Evolutionary conservation across 2,329 filamentous ascomycete species (phyloP), one percentile per base, ranked within the genome.

Genomic region (Calonectria multiphialidica): DNA sequence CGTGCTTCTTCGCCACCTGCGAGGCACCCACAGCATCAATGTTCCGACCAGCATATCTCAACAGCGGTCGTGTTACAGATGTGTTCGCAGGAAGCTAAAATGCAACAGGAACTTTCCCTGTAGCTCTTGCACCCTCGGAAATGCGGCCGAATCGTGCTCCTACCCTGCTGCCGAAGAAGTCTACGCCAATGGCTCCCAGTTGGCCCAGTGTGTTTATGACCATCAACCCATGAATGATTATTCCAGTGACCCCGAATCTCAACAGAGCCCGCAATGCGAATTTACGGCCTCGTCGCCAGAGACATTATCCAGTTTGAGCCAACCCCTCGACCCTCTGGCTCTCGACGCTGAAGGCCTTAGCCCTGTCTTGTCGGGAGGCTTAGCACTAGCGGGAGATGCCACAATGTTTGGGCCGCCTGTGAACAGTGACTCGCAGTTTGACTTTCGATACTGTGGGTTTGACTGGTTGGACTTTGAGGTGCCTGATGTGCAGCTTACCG

Each of bases 1-100:
- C 23, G 77, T 81, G 10, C 76, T 82, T 33, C 74, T 81, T 21
- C 79, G 80, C 15, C 80, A 82, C 47, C 55, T 80, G 47, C 74
- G 79, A 13, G 74, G 69, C 2, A 70, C 78, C 3, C 80, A 82
- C 69, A 55, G 72, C 71, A 35, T 79, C 30, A 68, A 76, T 28
- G 63, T 73, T 12, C 69, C 68, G 1, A 62, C 72, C 40, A 74
- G 63, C 33, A 67, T 69, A 33, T 73, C 76, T 8, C 66, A 73
- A 23, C 78, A 80, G 62, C 74, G 72, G 30, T 82, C 79, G 1
- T 82, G 81, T 61, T 40, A 76, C 23, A 79, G 78, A 37, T 82
- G 81, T 40, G 76, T 81, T 1, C 74, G 75, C 10, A 73, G 78
- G 57, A 80, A 79, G 33, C 73, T 80, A 23, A 77, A 71, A 16